These are phyloP conservation scores for Epichloe elymi DNA, from an alignment of 2,329 filamentous ascomycete species.

Conservation along the genomic window DNA sequence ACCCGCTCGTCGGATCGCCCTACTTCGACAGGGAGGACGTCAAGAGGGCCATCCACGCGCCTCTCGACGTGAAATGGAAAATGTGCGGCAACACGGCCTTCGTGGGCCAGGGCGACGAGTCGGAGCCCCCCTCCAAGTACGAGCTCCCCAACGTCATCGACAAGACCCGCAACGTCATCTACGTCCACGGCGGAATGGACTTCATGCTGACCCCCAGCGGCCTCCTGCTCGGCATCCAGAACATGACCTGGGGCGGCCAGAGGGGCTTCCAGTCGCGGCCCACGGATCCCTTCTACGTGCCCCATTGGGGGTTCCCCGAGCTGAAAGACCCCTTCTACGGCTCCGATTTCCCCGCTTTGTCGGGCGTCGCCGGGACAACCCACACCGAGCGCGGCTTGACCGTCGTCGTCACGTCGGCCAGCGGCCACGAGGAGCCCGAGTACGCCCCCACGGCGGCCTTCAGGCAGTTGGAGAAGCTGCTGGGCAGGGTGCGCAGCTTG, in stretches of 20 bases:
- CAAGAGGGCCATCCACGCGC: conserved; percentile 54
- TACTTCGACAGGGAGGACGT: conserved; percentile 64
- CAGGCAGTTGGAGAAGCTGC: conserved; percentile 59
- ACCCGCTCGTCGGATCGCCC: conserved; percentile 58
- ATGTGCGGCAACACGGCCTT: conserved; percentile 7
- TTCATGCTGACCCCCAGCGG: conserved; percentile 56
- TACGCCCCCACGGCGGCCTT: conserved; percentile 57
- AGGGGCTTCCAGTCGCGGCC: conserved; percentile 56
- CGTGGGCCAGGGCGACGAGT: conserved; percentile 10
- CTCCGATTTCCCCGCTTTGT: conserved; percentile 25
- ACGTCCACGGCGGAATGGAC: conserved; percentile 60
- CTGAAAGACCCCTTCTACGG: conserved; percentile 35
- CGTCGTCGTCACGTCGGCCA: conserved; percentile 47
- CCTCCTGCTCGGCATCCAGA: conserved; percentile 59
- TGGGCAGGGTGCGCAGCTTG: conserved; percentile 53
- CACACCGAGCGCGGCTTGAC: conserved; percentile 68
- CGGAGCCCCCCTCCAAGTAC: conserved; percentile 35
- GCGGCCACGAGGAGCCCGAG: conserved; percentile 59
- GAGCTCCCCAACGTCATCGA: conserved; percentile 53
- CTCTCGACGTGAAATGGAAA: conserved; percentile 20
- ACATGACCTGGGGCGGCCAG: conserved; percentile 65
- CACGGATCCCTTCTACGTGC: conserved; percentile 52
- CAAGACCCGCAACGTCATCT: conserved; percentile 38
- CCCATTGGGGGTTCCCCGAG: conserved; percentile 17
- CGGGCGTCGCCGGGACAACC: conserved; percentile 55